These are phyloP conservation scores for Fusarium nygamai DNA, from an alignment of 2,329 filamentous ascomycete genomes.

Conservation along the genomic window DNA sequence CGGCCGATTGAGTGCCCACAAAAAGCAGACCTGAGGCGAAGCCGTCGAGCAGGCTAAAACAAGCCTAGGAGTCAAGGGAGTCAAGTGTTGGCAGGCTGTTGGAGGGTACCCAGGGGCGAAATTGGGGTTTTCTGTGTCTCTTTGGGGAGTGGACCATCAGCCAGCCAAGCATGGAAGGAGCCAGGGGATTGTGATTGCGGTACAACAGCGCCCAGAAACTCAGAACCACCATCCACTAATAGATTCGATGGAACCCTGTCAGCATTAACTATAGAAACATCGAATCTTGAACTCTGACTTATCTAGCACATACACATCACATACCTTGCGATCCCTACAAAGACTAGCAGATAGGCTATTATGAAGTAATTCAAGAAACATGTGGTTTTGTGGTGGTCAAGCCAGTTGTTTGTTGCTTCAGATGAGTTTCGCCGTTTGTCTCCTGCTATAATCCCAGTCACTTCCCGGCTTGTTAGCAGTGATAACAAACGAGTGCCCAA, in stretches of 20 bases:
- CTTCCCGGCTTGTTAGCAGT: slow-evolving; percentile 3
- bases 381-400: not conserved
- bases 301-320: not conserved
- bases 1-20: slow-evolving; percentile 32
- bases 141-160: slow-evolving; percentile 28
- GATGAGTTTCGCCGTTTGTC: slow-evolving; percentile 7
- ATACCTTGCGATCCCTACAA: not conserved
- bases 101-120: slow-evolving; percentile 29
- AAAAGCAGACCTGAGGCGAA: slow-evolving; percentile 42
- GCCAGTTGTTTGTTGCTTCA: slow-evolving; percentile 4
- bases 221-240: slow-evolving; percentile 20
- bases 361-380: not conserved
- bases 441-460: slow-evolving; percentile 9
- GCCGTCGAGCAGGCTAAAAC: slow-evolving; percentile 30
- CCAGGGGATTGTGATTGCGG: slow-evolving; percentile 7
- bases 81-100: slow-evolving; percentile 21
- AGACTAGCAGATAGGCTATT: not conserved
- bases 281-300: not conserved
- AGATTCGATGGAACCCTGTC: not conserved
- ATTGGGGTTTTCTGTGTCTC: slow-evolving; percentile 9
- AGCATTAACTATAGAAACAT: not conserved
- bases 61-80: slow-evolving; percentile 13
- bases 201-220: not conserved
- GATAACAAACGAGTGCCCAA: slow-evolving; percentile 27
- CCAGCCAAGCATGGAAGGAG: slow-evolving; percentile 14